Evolutionary conservation across 192 early-diverging fungal genomes (phyloP), one percentile per base, ranked within the genome.

Genomic region (Entrophospora sp.): DNA sequence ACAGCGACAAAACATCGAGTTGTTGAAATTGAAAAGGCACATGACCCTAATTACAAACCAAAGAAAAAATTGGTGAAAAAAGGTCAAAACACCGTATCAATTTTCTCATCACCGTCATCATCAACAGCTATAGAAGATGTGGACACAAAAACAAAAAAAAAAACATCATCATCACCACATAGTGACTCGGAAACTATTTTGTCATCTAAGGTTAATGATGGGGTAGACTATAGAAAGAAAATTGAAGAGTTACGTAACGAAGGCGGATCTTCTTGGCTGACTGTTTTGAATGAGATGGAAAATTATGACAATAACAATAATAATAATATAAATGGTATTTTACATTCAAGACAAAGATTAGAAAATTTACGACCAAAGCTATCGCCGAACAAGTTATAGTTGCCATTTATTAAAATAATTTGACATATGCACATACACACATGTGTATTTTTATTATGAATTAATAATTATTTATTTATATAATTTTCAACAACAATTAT

Each of bases 231-330:
- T 61, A 75, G 74, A 60, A 69, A 68, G 12, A 79, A 73, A 49
- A 75, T 83, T 12, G 78, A 81, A 38, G 71, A 72, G 7, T 77
- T 83, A 63, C 68, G 79, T 9, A 76, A 69, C 9, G 79, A 83
- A 58, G 77, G 79, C 12, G 82, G 82, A 12, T 68, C 68, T 1
- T 75, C 73, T 2, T 83, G 82, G 82, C 69, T 83, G 32, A 70
- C 69, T 20, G 82, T 83, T 8, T 52, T 78, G 13, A 71, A 70
- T 24, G 82, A 83, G 55, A 77, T 83, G 77, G 73, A 81, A 53
- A 61, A 46, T 40, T 34, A 10, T 9, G 10, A 16, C 14, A 52
- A 52, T 9, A 32, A 5, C 30, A 28, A 35, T 13, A 20, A 20
- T 8, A 35, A 57, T 57, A 57, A 28, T n/a, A n/a, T n/a, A n/a